Evolutionary conservation across 2,329 filamentous ascomycete genomes (phyloP).

Genomic region (Ambrosiella beaveri): DNA sequence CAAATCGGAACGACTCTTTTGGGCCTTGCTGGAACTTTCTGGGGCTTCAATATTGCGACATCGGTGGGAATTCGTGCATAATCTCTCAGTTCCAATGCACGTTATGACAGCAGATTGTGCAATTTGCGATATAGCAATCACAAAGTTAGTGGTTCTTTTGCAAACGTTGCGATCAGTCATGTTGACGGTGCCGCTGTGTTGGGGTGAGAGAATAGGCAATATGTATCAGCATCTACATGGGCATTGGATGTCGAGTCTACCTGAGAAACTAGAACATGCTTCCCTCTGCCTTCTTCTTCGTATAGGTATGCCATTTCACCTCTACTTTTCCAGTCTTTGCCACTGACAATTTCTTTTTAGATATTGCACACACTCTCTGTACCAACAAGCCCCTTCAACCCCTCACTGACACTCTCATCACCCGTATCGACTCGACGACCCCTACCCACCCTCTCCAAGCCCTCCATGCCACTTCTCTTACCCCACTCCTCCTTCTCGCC

Average conservation of each 20-base stretch:
- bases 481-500: conserved; percentile 20
- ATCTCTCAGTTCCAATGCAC: not conserved
- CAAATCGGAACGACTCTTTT: conserved; percentile 16
- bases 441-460: not conserved
- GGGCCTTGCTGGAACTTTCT: conserved; percentile 17
- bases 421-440: not conserved
- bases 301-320: not conserved
- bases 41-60: not conserved
- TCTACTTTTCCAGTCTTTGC: not conserved
- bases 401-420: not conserved
- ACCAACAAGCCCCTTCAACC: not conserved
- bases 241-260: not conserved
- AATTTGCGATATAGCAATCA: no score
- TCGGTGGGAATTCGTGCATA: not conserved
- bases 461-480: conserved; percentile 10
- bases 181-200: not conserved
- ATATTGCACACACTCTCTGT: not conserved
- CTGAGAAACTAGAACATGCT: not conserved
- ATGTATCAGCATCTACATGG: not conserved
- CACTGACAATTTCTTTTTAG: not conserved
- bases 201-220: not conserved
- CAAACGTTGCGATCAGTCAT: not conserved
- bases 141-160: not conserved
- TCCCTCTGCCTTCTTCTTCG: not conserved
- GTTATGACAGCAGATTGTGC: not conserved